Base-by-base conservation (phyloP, 2,329 filamentous ascomycete genomes). In the Cladosporium sp. region DNA sequence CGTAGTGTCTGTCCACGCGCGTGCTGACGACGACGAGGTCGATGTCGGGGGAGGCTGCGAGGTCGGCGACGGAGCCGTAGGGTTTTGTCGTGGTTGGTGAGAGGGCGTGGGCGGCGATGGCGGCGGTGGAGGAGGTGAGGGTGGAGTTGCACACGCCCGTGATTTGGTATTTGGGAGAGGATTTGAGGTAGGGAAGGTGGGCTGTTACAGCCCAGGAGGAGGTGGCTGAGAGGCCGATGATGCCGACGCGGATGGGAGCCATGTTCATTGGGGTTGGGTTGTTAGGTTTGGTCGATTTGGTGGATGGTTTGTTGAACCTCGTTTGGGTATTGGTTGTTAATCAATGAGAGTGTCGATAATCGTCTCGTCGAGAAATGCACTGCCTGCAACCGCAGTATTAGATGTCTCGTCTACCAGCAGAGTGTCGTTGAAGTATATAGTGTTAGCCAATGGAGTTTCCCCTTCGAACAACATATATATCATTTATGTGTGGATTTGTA, bases 181-280 rank as follows among this genome's bases (percentile, higher is more conserved):
- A 63, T 0, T 77, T 77, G 2, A 85, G 75, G 60, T 83, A 84
- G 0, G 83, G 80, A 0, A 85, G 73, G 58, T 85, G 82, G 2
- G 76, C 79, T 20, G 61, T 57, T 27, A 68, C 70, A 2, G 79
- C 80, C 81, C 81, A 85, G 0, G 74, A 73, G 4, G 71, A 73
- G 24, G 70, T 70, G 43, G 77, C 74, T 1, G 78, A 82, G 47
- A 84, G 77, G 40, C 80, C 82, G 52, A 83, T 71, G n/a, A 84
- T 69, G 24, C 74, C 82, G 13, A 79, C 66, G 47, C 78, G 75
- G 52, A 82, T 80, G 8, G 73, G 76, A 32, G 76, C 61, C 73
- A 79, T 76, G n/a, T n/a, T n/a, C n/a, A n/a, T n/a, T n/a, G n/a
- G n/a, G n/a, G n/a, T 4, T 27, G 5, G 9, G 9, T 27, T 27